Evolutionary conservation across 2,329 filamentous ascomycete species (phyloP), one percentile per base, ranked within the genome.

Genomic region (Aspergillus caelatus): DNA sequence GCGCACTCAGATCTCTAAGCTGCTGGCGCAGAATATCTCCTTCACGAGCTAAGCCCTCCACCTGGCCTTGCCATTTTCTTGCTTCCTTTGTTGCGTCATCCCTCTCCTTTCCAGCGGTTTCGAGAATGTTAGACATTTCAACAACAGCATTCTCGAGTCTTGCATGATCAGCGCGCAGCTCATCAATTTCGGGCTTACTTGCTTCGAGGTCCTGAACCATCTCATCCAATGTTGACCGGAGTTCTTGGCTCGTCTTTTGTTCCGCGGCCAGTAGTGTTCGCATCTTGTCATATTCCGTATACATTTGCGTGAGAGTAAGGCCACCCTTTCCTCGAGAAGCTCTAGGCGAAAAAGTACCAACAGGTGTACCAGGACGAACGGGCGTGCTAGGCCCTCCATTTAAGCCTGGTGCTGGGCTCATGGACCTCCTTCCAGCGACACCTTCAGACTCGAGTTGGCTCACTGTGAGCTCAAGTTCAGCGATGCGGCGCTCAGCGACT

Each of bases 131-230:
- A 0, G 94, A 96, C 74, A 94, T 93, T 66, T 95, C 91, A 39
- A 92, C 85, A 43, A 96, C 89, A 69, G 97, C 93, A 62, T 86
- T 85, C 62, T 94, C 88, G 2, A 98, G 85, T 36, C 91, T 88
- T 59, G 92, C 89, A 66, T 94, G 89, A 71, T 98, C 94, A 16
- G 88, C 85, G 55, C 91, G 89, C 21, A 96, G 82, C 69, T 98
- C 94, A 65, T 96, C 89, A 34, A 97, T 87, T 72, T 97, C 93
- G 0, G 95, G 95, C 30, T 90, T 89, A 75, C 92, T 94, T 28
- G 89, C 89, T 76, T 99, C 94, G 43, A 98, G 80, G 62, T 94
- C 90, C 43, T 89, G 86, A 63, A 97, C 87, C 82, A 97, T 92
- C 63, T 95, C 91, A 67, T 97, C 92, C 52, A 98, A 82, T 52